Evolutionary conservation across 2,329 filamentous ascomycete species (phyloP).

Genomic region (Phialophora macrospora): DNA sequence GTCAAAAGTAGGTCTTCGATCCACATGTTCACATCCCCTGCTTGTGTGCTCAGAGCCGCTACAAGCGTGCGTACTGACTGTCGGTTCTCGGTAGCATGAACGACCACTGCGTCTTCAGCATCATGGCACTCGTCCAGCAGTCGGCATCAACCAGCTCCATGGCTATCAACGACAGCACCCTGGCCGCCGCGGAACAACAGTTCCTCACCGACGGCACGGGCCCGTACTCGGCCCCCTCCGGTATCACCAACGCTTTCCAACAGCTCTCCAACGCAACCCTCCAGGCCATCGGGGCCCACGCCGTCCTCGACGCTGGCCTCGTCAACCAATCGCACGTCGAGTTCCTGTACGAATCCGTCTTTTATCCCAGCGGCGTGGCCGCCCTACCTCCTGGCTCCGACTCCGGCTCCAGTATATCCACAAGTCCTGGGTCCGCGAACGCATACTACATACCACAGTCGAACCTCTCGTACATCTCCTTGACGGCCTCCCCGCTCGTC

Average conservation of each 20-base stretch:
- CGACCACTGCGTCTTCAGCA: conserved; percentile 40
- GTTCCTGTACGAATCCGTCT: conserved; percentile 39
- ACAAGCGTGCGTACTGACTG: not conserved
- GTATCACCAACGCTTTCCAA: conserved; percentile 45
- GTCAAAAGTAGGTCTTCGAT: conserved; percentile 38
- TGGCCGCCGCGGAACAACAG: conserved; percentile 40
- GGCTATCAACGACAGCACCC: conserved; percentile 38
- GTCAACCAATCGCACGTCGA: conserved; percentile 41
- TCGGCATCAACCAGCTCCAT: conserved; percentile 39
- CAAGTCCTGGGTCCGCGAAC: not conserved
- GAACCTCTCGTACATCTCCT: conserved; percentile 45
- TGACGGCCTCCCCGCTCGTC: conserved; percentile 43
- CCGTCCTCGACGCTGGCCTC: conserved; percentile 35
- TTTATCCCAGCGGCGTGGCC: conserved; percentile 39
- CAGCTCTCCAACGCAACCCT: conserved; percentile 36
- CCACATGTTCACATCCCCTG: not conserved
- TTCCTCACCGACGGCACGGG: conserved; percentile 42
- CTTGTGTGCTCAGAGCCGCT: too few species aligned
- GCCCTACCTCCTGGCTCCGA: conserved; percentile 12
- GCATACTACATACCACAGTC: conserved; percentile 31
- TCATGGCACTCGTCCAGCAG: conserved; percentile 39
- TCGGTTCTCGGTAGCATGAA: conserved; percentile 31
- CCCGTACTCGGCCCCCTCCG: conserved; percentile 43
- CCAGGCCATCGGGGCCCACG: conserved; percentile 35
- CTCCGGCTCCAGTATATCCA: conserved; percentile 7